Conservation (phyloP, 1,284 basidiomycete genomes). For the Exobasidium cylindrosporum region DNA sequence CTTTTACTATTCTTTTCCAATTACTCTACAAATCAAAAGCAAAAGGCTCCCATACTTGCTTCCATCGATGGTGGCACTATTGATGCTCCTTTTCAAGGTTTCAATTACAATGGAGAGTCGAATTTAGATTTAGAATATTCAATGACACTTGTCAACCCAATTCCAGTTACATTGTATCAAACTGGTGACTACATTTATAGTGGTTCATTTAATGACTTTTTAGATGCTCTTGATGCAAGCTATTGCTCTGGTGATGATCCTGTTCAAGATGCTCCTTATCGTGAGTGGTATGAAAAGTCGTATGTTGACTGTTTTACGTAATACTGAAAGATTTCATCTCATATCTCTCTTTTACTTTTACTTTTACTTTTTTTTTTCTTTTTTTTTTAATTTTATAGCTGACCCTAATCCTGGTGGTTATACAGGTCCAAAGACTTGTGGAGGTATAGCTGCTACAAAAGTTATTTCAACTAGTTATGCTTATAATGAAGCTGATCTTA, state of each 20-base stretch:
- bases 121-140: slow-evolving; percentile 63
- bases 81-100: slow-evolving; percentile 55
- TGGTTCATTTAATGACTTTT: slow-evolving; percentile 33
- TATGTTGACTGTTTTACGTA: slow-evolving; percentile 55
- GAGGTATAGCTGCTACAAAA: slow-evolving; percentile 60
- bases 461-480: slow-evolving; percentile 64
- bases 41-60: slow-evolving; percentile 55
- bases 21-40: slow-evolving; percentile 56
- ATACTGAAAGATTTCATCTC: slow-evolving; percentile 8
- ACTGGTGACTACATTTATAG: slow-evolving; percentile 58
- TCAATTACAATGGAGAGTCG: slow-evolving; percentile 60
- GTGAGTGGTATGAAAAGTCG: slow-evolving; percentile 58
- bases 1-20: slow-evolving; percentile 60
- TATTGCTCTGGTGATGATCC: slow-evolving; percentile 67
- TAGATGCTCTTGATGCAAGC: slow-evolving; percentile 60
- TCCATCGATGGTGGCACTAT: slow-evolving; percentile 60
- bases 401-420: slow-evolving; percentile 52
- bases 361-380: no score
- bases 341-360: slow-evolving; percentile 4
- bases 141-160: slow-evolving; percentile 59
- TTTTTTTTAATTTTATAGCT: background rate
- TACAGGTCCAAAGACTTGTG: slow-evolving; percentile 60
- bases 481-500: slow-evolving; percentile 59
- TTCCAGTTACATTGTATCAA: slow-evolving; percentile 60
- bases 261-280: slow-evolving; percentile 63